A percentile compares a stretch with the other conserved stretches of the same genome.
phyloP scores from a whole-genome alignment of 192 early-diverging fungal species.

The Backusella psychrophila region DNA sequence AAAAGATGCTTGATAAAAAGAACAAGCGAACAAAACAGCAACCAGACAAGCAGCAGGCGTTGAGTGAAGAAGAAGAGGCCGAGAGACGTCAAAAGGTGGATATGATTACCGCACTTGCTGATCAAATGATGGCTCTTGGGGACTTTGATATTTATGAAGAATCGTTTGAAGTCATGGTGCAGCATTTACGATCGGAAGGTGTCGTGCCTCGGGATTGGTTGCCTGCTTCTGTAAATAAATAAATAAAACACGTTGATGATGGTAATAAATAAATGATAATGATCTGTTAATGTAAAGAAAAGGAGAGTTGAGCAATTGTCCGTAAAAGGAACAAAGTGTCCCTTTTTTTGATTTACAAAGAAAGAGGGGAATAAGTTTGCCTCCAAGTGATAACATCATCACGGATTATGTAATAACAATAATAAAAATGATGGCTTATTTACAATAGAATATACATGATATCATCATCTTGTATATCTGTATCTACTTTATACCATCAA shows the following conservation, averaged over 20 bases:
- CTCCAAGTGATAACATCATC: too few species aligned
- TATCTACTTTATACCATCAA: too few species aligned
- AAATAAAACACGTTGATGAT: background rate
- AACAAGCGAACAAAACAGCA: constrained; percentile 36
- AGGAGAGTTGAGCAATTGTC: background rate
- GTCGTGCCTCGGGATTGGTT: constrained; percentile 60
- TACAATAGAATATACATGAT: too few species aligned
- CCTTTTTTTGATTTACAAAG: too few species aligned
- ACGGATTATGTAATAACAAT: too few species aligned
- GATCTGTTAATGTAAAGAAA: too few species aligned
- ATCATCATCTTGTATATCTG: too few species aligned
- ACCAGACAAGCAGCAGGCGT: background rate
- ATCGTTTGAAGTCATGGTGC: constrained; percentile 66
- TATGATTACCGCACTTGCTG: constrained; percentile 62
- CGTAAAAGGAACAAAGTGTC: background rate
- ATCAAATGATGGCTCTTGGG: constrained; percentile 69
- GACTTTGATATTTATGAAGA: constrained; percentile 67
- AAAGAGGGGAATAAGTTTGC: too few species aligned
- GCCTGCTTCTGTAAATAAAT: constrained; percentile 27
- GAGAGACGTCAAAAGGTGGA: constrained; percentile 54
- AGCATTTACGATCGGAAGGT: constrained; percentile 56
- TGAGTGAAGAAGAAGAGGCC: constrained; percentile 35
- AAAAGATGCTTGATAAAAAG: constrained; percentile 34
- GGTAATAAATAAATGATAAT: background rate
- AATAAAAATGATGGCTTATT: too few species aligned